Conservation (phyloP, 306 rosid species). For the Dryas drummondii region DNA sequence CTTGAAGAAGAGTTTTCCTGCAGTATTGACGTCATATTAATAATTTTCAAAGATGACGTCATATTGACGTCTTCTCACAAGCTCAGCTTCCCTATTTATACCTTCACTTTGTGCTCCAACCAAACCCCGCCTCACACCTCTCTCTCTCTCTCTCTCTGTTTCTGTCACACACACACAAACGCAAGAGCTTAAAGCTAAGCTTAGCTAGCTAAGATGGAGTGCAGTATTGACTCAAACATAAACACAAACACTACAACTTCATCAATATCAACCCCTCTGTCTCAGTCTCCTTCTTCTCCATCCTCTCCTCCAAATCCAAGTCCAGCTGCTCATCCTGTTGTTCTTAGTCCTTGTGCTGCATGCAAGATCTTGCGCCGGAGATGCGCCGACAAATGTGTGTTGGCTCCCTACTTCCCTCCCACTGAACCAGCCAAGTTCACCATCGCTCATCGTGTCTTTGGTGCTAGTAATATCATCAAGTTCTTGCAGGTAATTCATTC, state of each 20-base stretch:
- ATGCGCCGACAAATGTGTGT: slow-evolving; percentile 80
- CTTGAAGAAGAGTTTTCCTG: not conserved
- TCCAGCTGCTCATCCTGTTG: slow-evolving; percentile 27
- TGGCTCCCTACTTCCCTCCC: slow-evolving; percentile 97
- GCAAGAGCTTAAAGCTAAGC: not conserved
- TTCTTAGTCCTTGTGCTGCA: slow-evolving; percentile 87
- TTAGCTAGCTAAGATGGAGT: slow-evolving; percentile 14
- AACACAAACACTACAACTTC: slow-evolving; percentile 14
- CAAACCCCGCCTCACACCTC: slow-evolving; percentile 15
- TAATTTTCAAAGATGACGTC: slow-evolving; percentile 3
- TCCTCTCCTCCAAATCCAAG: slow-evolving; percentile 24
- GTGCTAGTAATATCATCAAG: slow-evolving; percentile 96
- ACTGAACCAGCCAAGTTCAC: slow-evolving; percentile 88
- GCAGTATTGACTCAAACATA: slow-evolving; percentile 8
- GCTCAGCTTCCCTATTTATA: not conserved
- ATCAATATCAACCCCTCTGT: slow-evolving; percentile 35
- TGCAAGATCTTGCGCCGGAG: slow-evolving; percentile 81
- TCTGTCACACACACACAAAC: not conserved
- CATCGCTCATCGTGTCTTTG: slow-evolving; percentile 86
- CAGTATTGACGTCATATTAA: not conserved
- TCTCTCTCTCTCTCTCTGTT: slow-evolving; percentile 2
- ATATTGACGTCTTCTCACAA: not conserved
- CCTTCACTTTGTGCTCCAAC: not conserved
- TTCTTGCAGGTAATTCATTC: slow-evolving; percentile 64
- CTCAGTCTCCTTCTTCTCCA: slow-evolving; percentile 39